Evolutionary conservation across 768 basidiomycete species (phyloP).

Genomic region (Sistotremastrum suecicum): DNA sequence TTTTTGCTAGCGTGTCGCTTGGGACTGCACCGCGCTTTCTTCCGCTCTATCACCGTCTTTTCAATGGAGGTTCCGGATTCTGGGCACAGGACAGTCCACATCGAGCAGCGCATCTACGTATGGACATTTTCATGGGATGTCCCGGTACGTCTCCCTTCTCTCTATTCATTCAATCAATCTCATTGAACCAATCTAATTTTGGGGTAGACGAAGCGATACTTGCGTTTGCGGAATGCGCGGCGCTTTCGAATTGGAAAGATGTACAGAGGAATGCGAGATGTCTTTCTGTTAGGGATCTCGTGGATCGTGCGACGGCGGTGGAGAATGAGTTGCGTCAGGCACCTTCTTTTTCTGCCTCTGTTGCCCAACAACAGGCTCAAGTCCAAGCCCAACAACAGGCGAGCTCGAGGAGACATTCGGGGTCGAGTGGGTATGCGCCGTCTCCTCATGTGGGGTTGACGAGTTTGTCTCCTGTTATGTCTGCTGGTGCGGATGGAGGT

Average conservation of each 20-base stretch:
- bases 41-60: slow-evolving; percentile 49
- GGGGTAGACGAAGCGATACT: slow-evolving; percentile 57
- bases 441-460: not conserved
- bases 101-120: slow-evolving; percentile 33
- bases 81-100: slow-evolving; percentile 23
- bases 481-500: not conserved
- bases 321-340: slow-evolving; percentile 46
- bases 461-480: not conserved
- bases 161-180: too few relatives aligned
- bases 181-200: too few relatives aligned
- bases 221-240: slow-evolving; percentile 60
- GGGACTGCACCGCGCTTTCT: slow-evolving; percentile 53
- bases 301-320: slow-evolving; percentile 57
- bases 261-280: slow-evolving; percentile 44
- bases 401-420: not conserved
- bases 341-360: not conserved
- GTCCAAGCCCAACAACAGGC: not conserved
- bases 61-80: slow-evolving; percentile 36
- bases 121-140: slow-evolving; percentile 63
- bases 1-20: slow-evolving; percentile 49
- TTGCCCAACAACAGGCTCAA: not conserved
- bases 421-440: not conserved
- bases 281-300: slow-evolving; percentile 60
- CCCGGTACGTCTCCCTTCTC: slow-evolving; percentile 16
- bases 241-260: slow-evolving; percentile 63